These are phyloP conservation scores for Aureobasidium pullulans DNA, from an alignment of 2,329 filamentous ascomycete species.

Conservation along the genomic window DNA sequence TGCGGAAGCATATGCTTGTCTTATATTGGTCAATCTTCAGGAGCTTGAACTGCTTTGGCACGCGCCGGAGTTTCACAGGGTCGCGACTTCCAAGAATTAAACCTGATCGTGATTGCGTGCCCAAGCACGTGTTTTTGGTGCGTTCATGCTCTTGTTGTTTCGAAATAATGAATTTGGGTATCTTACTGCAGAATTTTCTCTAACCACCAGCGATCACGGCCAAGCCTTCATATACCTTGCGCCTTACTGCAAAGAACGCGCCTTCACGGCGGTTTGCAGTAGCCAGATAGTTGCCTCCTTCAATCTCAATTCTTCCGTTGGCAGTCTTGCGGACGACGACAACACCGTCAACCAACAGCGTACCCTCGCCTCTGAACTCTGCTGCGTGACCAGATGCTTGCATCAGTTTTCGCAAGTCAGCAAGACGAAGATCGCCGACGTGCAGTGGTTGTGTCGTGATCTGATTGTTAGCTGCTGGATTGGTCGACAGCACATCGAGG, in stretches of 20 bases:
- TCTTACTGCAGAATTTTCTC: constrained; percentile 16
- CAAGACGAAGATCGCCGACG: constrained; percentile 84
- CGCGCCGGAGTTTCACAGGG: background rate
- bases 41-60: background rate
- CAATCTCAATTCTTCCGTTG: constrained; percentile 81
- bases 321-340: constrained; percentile 85
- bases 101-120: background rate
- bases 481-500: constrained; percentile 52
- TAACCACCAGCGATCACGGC: constrained; percentile 77
- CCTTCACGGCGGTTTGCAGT: constrained; percentile 42
- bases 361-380: constrained; percentile 90
- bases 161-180: background rate
- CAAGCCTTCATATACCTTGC: constrained; percentile 86
- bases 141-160: background rate
- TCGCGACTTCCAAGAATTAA: background rate
- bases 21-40: background rate
- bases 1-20: background rate
- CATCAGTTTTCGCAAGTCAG: constrained; percentile 80
- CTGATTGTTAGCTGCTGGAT: constrained; percentile 53
- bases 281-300: constrained; percentile 58
- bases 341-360: constrained; percentile 76
- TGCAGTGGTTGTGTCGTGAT: constrained; percentile 81
- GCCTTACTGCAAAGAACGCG: constrained; percentile 81
- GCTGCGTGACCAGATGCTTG: constrained; percentile 74
- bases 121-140: background rate